Evolutionary conservation across 2,329 filamentous ascomycete species (phyloP).

Genomic region (Calonectria pseudoturangicola): DNA sequence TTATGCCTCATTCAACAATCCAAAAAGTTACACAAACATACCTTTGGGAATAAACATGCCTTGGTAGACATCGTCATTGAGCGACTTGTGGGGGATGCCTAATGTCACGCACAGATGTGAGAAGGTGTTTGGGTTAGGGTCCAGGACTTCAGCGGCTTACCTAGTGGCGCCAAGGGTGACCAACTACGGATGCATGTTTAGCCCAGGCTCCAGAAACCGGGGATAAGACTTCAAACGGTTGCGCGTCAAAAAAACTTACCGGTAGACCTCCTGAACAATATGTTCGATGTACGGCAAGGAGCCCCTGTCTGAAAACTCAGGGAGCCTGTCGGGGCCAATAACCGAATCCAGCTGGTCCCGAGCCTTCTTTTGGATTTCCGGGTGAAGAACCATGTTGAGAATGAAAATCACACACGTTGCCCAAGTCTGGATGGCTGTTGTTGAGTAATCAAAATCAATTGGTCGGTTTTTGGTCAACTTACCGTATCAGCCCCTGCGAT

Average conservation of each 20-base stretch:
- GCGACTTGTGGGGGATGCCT: slow-evolving; percentile 72
- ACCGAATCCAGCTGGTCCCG: slow-evolving; percentile 67
- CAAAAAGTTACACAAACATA: slow-evolving; percentile 28
- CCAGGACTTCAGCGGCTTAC: slow-evolving; percentile 48
- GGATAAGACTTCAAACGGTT: slow-evolving; percentile 1
- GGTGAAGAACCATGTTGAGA: slow-evolving; percentile 65
- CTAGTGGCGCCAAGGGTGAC: slow-evolving; percentile 67
- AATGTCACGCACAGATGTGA: slow-evolving; percentile 33
- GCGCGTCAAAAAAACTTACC: slow-evolving; percentile 43
- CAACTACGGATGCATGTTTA: slow-evolving; percentile 50
- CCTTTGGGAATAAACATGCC: slow-evolving; percentile 75
- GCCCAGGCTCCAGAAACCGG: slow-evolving; percentile 25
- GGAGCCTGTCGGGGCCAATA: slow-evolving; percentile 64
- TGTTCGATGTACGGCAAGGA: slow-evolving; percentile 65
- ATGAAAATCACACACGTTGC: slow-evolving; percentile 62
- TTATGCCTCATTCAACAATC: not conserved
- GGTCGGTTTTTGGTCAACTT: slow-evolving; percentile 36
- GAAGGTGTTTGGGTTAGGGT: slow-evolving; percentile 26
- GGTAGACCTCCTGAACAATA: slow-evolving; percentile 67
- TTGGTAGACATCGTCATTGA: slow-evolving; percentile 74
- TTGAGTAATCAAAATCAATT: slow-evolving; percentile 51
- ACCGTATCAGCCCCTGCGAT: slow-evolving; percentile 69
- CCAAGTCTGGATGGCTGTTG: slow-evolving; percentile 49
- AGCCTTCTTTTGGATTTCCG: slow-evolving; percentile 67
- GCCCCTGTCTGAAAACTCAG: slow-evolving; percentile 65